phyloP scores from a whole-genome alignment of 495 filamentous ascomycete species.

The Mycothermus thermophilus region DNA sequence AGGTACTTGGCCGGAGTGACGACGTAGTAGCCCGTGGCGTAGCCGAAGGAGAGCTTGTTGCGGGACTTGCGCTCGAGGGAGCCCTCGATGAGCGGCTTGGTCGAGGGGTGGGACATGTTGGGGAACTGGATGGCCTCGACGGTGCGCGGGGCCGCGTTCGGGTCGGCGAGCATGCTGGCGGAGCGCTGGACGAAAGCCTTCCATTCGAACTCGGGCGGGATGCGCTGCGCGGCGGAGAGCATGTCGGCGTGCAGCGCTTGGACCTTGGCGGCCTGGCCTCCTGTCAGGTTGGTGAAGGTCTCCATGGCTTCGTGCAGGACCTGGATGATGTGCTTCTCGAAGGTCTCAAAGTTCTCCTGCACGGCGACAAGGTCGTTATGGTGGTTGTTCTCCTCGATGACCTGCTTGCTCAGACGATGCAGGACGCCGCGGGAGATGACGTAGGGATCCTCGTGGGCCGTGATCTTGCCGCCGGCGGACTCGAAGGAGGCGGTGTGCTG shows the following conservation, averaged over 20 bases:
- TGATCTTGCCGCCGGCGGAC: conserved; percentile 50
- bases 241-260: conserved; percentile 74
- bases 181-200: conserved; percentile 61
- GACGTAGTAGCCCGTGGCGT: conserved; percentile 73
- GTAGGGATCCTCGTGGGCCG: conserved; percentile 70
- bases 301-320: conserved; percentile 70
- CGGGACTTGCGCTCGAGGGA: conserved; percentile 74
- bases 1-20: conserved; percentile 74
- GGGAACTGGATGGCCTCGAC: conserved; percentile 65
- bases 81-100: conserved; percentile 74
- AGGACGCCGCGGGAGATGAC: conserved; percentile 67
- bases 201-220: conserved; percentile 90
- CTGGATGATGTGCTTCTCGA: conserved; percentile 74
- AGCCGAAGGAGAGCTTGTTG: conserved; percentile 60
- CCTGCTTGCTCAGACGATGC: conserved; percentile 76
- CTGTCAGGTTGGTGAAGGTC: conserved; percentile 63
- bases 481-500: conserved; percentile 68
- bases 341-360: conserved; percentile 75
- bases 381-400: conserved; percentile 89
- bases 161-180: conserved; percentile 61
- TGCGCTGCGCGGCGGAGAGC: conserved; percentile 56
- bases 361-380: conserved; percentile 77
- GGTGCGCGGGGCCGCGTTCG: conserved; percentile 53
- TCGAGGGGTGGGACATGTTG: conserved; percentile 71
- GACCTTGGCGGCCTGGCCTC: conserved; percentile 66